Evolutionary conservation across 371 early-diverging fungal species (phyloP).

Genomic region (Actinomucor elegans): DNA sequence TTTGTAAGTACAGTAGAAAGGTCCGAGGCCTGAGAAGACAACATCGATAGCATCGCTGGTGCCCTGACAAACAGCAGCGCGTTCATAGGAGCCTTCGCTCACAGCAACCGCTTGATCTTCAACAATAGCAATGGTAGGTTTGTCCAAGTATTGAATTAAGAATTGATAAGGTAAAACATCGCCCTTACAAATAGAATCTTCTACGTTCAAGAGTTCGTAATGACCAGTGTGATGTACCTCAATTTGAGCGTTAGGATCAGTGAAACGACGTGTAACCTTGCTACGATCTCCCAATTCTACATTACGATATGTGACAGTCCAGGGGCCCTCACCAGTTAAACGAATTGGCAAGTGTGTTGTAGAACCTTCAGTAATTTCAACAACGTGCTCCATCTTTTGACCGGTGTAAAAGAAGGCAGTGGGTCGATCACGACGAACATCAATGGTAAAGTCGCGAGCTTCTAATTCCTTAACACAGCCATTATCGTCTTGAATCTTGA

Average conservation of each 20-base stretch:
- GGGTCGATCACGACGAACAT: slow-evolving; percentile 51
- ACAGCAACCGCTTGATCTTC: slow-evolving; percentile 24
- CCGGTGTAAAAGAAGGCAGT: slow-evolving; percentile 42
- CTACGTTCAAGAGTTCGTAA: slow-evolving; percentile 44
- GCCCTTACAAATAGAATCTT: slow-evolving; percentile 49
- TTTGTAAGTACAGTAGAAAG: slow-evolving; percentile 39
- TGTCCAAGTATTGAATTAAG: slow-evolving; percentile 36
- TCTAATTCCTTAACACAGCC: slow-evolving; percentile 45
- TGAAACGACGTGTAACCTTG: slow-evolving; percentile 10
- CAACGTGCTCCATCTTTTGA: slow-evolving; percentile 12
- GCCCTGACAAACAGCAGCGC: slow-evolving; percentile 47
- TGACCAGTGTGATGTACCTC: slow-evolving; percentile 32
- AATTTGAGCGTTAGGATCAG: slow-evolving; percentile 48
- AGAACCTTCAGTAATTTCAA: slow-evolving; percentile 35
- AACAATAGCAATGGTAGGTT: slow-evolving; percentile 37
- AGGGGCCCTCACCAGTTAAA: slow-evolving; percentile 50
- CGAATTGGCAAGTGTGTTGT: slow-evolving; percentile 35
- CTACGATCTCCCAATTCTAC: slow-evolving; percentile 23
- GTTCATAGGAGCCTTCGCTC: slow-evolving; percentile 27
- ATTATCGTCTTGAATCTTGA: slow-evolving; percentile 45
- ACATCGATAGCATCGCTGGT: slow-evolving; percentile 39
- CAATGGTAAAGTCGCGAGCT: slow-evolving; percentile 43
- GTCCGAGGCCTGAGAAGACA: slow-evolving; percentile 39
- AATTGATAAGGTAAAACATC: slow-evolving; percentile 37
- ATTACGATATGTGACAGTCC: slow-evolving; percentile 42